phyloP scores from a whole-genome alignment of 2,329 filamentous ascomycete genomes.

The Dothistroma septosporum region DNA sequence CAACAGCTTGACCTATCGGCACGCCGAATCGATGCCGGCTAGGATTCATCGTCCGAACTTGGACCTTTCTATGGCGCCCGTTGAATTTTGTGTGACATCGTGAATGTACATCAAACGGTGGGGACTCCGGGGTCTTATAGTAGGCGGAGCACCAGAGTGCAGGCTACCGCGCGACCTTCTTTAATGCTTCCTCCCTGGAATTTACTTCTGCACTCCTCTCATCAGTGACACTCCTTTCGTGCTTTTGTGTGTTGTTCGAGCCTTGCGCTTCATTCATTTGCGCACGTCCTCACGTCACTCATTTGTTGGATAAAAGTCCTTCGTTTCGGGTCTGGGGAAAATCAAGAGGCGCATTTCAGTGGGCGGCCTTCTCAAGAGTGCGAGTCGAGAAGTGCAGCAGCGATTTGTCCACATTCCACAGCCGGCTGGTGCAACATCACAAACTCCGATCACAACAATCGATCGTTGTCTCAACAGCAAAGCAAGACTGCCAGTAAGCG shows the following conservation, averaged over 20 bases:
- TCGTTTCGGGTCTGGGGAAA: neutral
- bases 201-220: neutral
- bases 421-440: conserved; percentile 1
- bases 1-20: neutral
- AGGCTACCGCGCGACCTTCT: neutral
- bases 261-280: conserved; percentile 22
- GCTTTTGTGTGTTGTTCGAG: neutral
- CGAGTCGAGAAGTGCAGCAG: neutral
- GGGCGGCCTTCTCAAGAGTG: conserved; percentile 2
- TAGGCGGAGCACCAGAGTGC: neutral
- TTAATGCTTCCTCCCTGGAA: neutral
- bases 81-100: neutral
- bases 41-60: neutral
- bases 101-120: neutral
- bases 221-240: neutral
- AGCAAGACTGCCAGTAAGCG: neutral
- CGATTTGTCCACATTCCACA: conserved; percentile 1
- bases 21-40: neutral
- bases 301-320: conserved; percentile 4
- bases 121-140: neutral
- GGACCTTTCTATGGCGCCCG: neutral
- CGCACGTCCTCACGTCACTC: conserved; percentile 11
- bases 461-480: neutral
- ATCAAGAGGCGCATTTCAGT: neutral
- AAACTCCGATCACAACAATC: neutral